Conservation (phyloP, 1,284 basidiomycete genomes). For the Phylloporus sp. region DNA sequence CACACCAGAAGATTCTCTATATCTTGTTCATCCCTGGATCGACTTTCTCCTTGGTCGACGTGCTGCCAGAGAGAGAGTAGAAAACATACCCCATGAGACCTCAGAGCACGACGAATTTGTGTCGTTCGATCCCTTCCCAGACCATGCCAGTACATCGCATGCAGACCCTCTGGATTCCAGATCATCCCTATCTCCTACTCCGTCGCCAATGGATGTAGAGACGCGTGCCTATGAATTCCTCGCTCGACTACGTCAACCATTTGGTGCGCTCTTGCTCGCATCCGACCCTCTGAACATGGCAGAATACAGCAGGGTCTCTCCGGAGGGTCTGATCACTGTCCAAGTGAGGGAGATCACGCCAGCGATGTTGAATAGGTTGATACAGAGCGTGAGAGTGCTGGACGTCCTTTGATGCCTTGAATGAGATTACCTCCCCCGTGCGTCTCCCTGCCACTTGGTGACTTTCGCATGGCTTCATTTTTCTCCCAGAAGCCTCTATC, state of each 20-base stretch:
- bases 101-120: too few species aligned
- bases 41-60: slow-evolving; percentile 1
- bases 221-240: neutral
- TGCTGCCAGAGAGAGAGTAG: neutral
- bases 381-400: neutral
- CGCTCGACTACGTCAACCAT: slow-evolving; percentile 12
- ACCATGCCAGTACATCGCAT: neutral
- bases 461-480: too few species aligned
- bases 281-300: neutral
- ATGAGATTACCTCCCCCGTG: too few species aligned
- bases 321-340: slow-evolving; percentile 12
- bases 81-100: neutral
- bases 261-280: slow-evolving; percentile 15
- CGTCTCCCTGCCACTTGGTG: too few species aligned
- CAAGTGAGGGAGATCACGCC: slow-evolving; percentile 5
- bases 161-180: neutral
- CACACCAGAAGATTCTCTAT: neutral
- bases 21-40: slow-evolving; percentile 2
- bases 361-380: neutral
- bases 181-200: neutral
- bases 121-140: too few species aligned
- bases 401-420: neutral
- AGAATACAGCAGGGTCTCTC: slow-evolving; percentile 13
- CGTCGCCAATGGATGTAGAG: neutral
- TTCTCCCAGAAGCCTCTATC: too few species aligned